These are phyloP conservation scores for Lasiodiplodia hormozganensis DNA, from an alignment of 2,329 filamentous ascomycete genomes.

Conservation along the genomic window DNA sequence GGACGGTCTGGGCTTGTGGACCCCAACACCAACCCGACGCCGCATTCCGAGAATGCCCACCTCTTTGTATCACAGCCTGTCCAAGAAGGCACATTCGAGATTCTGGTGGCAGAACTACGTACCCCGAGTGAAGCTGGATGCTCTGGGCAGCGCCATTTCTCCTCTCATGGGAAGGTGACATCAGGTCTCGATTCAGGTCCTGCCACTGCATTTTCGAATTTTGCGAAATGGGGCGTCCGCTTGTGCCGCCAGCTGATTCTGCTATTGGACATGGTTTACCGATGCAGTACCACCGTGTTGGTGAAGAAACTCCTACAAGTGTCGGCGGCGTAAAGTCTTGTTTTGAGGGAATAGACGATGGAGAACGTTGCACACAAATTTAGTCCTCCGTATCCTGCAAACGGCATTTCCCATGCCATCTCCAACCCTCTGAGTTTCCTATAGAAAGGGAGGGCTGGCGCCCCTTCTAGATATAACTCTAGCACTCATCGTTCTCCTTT, in stretches of 20 bases:
- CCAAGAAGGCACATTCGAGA: background rate
- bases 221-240: background rate
- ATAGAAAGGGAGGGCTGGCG: background rate
- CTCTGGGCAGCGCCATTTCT: background rate
- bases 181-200: background rate
- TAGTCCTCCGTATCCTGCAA: background rate
- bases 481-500: background rate
- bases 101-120: background rate
- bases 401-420: background rate
- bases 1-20: background rate
- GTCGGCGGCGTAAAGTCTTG: background rate
- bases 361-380: constrained; percentile 7
- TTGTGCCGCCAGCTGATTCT: background rate
- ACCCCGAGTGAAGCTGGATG: background rate
- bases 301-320: background rate
- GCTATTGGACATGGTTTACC: background rate
- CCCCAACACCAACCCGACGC: constrained; percentile 23
- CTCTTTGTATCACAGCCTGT: constrained; percentile 3
- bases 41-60: constrained; percentile 9
- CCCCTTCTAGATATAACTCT: no score
- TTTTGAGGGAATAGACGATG: background rate
- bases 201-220: background rate
- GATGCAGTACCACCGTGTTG: background rate
- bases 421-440: background rate
- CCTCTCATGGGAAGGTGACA: constrained; percentile 6